A percentile compares a stretch with the other conserved stretches of the same genome.
Conservation (phyloP, 2,329 filamentous ascomycete species). For the Tolypocladium sp. region DNA sequence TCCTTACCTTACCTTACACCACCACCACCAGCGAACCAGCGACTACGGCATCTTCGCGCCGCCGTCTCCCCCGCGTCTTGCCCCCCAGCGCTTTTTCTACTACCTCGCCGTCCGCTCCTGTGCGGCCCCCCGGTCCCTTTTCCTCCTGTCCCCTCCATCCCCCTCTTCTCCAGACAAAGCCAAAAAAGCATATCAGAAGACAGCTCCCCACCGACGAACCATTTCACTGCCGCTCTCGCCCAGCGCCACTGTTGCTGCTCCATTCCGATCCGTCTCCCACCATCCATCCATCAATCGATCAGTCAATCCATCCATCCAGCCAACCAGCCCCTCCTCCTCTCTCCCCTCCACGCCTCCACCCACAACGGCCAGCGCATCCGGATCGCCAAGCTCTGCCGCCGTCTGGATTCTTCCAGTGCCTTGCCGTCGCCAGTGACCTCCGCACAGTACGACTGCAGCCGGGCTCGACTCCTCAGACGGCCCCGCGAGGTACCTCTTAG, state of each 20-base stretch:
- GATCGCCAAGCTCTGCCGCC: neutral
- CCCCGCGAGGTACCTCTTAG: conserved; percentile 4
- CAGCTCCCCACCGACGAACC: conserved; percentile 2
- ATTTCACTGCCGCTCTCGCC: neutral
- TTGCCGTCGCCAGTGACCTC: conserved; percentile 1
- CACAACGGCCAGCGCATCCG: neutral
- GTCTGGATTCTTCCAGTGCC: neutral
- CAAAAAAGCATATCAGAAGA: conserved; percentile 3
- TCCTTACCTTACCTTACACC: neutral
- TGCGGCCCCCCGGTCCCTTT: neutral
- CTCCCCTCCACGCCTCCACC: neutral
- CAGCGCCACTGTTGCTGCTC: neutral
- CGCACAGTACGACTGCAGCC: conserved; percentile 6
- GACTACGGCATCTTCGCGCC: neutral
- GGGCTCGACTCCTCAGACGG: conserved; percentile 5
- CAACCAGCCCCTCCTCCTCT: neutral
- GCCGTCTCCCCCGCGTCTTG: neutral
- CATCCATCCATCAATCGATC: neutral
- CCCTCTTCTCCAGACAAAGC: neutral
- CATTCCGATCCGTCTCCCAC: neutral
- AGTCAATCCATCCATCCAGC: neutral
- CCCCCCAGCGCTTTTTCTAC: neutral
- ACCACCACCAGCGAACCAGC: neutral
- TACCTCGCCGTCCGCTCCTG: neutral
- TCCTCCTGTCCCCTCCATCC: neutral